Evolutionary conservation across 2,329 filamentous ascomycete species (phyloP).

Genomic region (Trichoderma pleuroti): DNA sequence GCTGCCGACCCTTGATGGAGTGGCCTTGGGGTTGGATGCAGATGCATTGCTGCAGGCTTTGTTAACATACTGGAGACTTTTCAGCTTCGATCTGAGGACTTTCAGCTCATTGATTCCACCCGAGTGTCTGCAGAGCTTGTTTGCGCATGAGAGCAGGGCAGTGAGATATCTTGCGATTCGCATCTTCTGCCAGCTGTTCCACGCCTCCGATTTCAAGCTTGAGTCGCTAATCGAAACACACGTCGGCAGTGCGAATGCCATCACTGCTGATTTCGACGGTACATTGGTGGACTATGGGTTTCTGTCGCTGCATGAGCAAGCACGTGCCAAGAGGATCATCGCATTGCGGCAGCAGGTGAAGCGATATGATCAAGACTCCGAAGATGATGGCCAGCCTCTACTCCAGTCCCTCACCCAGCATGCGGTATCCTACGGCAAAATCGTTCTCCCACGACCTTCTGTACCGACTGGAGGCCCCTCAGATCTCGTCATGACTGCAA

Average conservation of each 20-base stretch:
- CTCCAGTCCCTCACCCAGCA: conserved; percentile 53
- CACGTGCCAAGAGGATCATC: conserved; percentile 46
- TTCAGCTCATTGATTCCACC: conserved; percentile 66
- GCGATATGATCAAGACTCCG: conserved; percentile 19
- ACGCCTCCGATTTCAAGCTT: conserved; percentile 73
- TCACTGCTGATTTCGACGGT: conserved; percentile 73
- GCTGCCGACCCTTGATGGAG: conserved; percentile 31
- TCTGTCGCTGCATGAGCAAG: conserved; percentile 56
- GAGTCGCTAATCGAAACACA: conserved; percentile 67
- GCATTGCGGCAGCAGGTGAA: conserved; percentile 40
- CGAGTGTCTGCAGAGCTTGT: conserved; percentile 64
- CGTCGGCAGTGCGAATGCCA: conserved; percentile 56
- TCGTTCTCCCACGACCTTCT: conserved; percentile 63
- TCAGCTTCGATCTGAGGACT: conserved; percentile 68
- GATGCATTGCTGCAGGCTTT: conserved; percentile 30
- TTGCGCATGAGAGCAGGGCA: conserved; percentile 55
- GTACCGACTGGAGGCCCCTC: conserved; percentile 46
- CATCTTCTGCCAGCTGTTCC: conserved; percentile 74
- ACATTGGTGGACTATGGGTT: conserved; percentile 75
- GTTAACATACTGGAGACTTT: conserved; percentile 66
- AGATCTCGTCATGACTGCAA: conserved; percentile 64
- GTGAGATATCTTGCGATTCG: conserved; percentile 80
- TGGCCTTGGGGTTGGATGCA: conserved; percentile 24
- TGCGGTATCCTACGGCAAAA: conserved; percentile 62
- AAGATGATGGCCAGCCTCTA: conserved; percentile 17